These are phyloP conservation scores for Coniochaeta sp. DNA, from an alignment of 2,329 filamentous ascomycete species.

Conservation along the genomic window DNA sequence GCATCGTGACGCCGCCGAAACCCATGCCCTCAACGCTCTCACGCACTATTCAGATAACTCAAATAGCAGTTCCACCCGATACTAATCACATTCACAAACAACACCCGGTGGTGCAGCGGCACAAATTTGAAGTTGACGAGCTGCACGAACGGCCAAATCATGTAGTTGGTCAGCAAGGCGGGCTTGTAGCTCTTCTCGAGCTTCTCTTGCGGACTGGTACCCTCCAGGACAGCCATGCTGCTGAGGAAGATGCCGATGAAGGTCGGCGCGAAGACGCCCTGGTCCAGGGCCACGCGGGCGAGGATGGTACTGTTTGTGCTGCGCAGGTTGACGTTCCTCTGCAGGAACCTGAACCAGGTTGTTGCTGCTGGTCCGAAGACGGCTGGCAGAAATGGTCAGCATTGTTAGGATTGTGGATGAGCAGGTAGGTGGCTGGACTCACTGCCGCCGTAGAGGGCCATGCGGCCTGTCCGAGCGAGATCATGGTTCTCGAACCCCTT, in stretches of 20 bases:
- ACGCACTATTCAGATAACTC: conserved; percentile 48
- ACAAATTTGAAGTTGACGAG: conserved; percentile 81
- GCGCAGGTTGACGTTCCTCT: conserved; percentile 56
- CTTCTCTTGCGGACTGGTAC: conserved; percentile 53
- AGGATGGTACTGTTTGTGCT: conserved; percentile 62
- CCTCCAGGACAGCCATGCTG: conserved; percentile 79
- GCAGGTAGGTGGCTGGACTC: conserved; percentile 17
- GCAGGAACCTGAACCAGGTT: conserved; percentile 77
- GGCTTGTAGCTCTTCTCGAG: conserved; percentile 61
- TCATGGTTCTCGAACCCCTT: conserved; percentile 73
- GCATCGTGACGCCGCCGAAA: background rate
- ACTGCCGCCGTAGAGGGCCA: conserved; percentile 75
- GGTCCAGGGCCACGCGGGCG: conserved; percentile 73
- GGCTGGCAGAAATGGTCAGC: conserved; percentile 29
- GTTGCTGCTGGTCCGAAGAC: conserved; percentile 85
- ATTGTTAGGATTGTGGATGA: conserved; percentile 1
- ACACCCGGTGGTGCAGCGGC: conserved; percentile 72
- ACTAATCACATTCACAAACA: conserved; percentile 79
- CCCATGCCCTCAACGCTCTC: background rate
- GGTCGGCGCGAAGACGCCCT: conserved; percentile 74
- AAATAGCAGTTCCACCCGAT: conserved; percentile 60
- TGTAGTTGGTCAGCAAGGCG: conserved; percentile 75
- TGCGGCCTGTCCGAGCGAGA: conserved; percentile 61
- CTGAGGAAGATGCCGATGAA: conserved; percentile 77
- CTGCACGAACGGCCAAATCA: conserved; percentile 83